These are phyloP conservation scores for Gymnopilus junonius DNA, from an alignment of 768 basidiomycete species.

Conservation along the genomic window DNA sequence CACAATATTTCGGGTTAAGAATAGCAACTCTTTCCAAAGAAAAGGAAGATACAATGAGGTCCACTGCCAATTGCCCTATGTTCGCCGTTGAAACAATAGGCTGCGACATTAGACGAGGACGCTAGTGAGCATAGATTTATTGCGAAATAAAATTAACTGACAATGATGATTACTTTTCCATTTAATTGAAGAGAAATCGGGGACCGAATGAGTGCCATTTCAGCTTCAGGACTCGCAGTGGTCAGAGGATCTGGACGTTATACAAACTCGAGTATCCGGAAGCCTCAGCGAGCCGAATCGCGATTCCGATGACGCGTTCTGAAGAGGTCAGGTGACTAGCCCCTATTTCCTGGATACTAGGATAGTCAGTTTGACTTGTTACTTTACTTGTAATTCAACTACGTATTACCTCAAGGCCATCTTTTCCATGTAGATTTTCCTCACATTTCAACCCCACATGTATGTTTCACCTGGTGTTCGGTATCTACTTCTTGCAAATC, in stretches of 20 bases:
- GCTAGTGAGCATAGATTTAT: background rate
- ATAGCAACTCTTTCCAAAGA: conserved; percentile 62
- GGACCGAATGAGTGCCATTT: conserved; percentile 43
- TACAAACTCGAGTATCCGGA: background rate
- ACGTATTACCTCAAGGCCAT: too few relatives aligned
- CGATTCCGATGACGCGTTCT: background rate
- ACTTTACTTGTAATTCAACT: too few relatives aligned
- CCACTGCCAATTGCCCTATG: conserved; percentile 77
- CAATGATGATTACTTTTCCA: conserved; percentile 50
- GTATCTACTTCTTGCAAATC: background rate
- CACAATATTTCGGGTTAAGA: conserved; percentile 63
- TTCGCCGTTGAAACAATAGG: conserved; percentile 84
- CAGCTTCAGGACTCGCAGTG: background rate
- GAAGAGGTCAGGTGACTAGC: background rate
- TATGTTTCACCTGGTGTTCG: background rate
- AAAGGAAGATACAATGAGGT: conserved; percentile 73
- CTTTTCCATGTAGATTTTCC: too few relatives aligned
- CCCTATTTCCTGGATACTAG: background rate
- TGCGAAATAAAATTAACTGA: conserved; percentile 31
- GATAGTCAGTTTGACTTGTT: too few relatives aligned
- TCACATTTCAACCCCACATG: background rate
- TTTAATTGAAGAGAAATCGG: conserved; percentile 27
- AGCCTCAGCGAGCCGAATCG: background rate
- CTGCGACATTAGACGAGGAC: conserved; percentile 31
- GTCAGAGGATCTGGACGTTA: background rate